Evolutionary conservation across 805 yeast species (phyloP).

Genomic region (Suhomyces canberraensis): DNA sequence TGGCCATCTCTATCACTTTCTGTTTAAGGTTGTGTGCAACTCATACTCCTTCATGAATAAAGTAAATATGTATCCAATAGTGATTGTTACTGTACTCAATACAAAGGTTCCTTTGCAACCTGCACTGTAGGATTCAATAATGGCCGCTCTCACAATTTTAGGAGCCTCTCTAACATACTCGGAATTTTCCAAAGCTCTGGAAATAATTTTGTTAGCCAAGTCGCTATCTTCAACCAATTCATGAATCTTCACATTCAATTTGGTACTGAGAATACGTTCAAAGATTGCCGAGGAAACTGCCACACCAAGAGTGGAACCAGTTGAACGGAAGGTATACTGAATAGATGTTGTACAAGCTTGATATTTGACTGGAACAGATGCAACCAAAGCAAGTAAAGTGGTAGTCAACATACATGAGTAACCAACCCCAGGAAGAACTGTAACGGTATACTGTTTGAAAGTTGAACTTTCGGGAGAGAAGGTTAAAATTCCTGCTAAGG

Average conservation of each 20-base stretch:
- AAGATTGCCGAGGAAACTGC: constrained; percentile 65
- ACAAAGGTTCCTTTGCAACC: constrained; percentile 54
- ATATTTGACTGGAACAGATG: constrained; percentile 62
- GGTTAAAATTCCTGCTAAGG: constrained; percentile 36
- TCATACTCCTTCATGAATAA: constrained; percentile 56
- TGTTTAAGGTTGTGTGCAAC: constrained; percentile 49
- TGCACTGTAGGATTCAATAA: constrained; percentile 49
- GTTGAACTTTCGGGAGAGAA: constrained; percentile 29
- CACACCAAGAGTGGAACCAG: constrained; percentile 85
- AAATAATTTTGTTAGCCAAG: constrained; percentile 43
- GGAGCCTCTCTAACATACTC: constrained; percentile 57
- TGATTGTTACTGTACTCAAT: constrained; percentile 42
- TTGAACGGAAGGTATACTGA: constrained; percentile 82
- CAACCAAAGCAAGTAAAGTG: constrained; percentile 69
- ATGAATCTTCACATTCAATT: constrained; percentile 14
- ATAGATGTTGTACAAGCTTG: constrained; percentile 89
- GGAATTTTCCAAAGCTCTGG: constrained; percentile 53
- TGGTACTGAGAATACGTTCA: constrained; percentile 42
- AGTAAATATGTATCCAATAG: constrained; percentile 40
- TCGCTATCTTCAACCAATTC: constrained; percentile 24
- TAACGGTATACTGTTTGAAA: constrained; percentile 40
- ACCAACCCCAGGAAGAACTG: constrained; percentile 59
- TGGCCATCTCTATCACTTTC: too few species aligned
- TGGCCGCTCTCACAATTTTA: constrained; percentile 41
- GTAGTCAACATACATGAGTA: constrained; percentile 68